A percentile compares a stretch with the other conserved stretches of the same genome.
Evolutionary conservation across 2,329 filamentous ascomycete species (phyloP).

Genomic region (Hymenoscyphus occultus): DNA sequence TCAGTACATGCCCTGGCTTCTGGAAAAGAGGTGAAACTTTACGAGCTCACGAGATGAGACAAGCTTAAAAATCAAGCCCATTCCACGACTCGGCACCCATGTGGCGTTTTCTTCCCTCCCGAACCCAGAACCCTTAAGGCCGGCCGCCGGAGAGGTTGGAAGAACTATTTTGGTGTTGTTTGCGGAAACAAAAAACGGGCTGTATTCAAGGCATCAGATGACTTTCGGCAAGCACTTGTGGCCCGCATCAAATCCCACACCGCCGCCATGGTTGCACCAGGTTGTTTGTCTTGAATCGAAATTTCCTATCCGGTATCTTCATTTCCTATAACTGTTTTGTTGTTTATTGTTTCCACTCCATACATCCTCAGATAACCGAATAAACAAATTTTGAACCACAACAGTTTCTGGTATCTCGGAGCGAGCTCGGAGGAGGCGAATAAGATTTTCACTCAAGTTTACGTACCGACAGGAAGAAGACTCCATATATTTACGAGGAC

Average conservation of each 20-base stretch:
- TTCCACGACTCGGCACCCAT: neutral
- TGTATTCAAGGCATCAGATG: neutral
- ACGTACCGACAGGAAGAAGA: neutral
- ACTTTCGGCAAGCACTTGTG: neutral
- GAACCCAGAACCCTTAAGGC: neutral
- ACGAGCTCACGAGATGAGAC: neutral
- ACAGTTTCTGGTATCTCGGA: neutral
- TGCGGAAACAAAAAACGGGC: neutral
- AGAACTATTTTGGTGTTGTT: neutral
- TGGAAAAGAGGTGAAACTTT: neutral
- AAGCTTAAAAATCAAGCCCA: neutral
- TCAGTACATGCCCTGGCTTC: neutral
- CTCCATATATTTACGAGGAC: neutral
- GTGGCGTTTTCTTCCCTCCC: neutral
- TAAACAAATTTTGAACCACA: neutral
- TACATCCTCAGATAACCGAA: neutral
- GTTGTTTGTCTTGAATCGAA: too few species aligned
- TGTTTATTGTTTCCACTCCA: too few species aligned
- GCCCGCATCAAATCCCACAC: too few species aligned
- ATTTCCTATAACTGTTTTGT: too few species aligned
- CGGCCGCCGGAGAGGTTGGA: neutral
- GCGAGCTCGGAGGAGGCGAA: constrained; percentile 2
- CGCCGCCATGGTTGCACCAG: too few species aligned
- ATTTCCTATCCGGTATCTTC: too few species aligned
- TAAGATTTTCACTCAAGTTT: neutral